Conservation (phyloP, 2,329 filamentous ascomycete species). For the Xylogone sp. region DNA sequence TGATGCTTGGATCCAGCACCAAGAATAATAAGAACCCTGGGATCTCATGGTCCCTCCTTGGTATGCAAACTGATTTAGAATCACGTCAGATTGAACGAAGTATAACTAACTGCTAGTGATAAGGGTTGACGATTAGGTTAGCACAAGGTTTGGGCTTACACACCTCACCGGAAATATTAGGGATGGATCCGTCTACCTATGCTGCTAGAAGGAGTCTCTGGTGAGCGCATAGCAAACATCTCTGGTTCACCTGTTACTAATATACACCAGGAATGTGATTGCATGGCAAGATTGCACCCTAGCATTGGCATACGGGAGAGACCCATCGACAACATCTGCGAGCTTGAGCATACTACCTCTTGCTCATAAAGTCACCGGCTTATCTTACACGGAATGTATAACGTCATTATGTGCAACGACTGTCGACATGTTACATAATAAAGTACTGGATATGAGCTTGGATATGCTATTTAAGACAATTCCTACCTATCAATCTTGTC, state of each 20-base stretch:
- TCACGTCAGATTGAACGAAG: not conserved
- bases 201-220: not conserved
- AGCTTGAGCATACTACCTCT: not conserved
- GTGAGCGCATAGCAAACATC: not conserved
- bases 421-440: not conserved
- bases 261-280: not conserved
- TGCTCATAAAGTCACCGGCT: not conserved
- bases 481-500: not conserved
- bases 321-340: not conserved
- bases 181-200: not conserved
- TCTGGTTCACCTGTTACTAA: not conserved
- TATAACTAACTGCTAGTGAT: not conserved
- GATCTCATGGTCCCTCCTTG: conserved; percentile 59
- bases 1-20: conserved; percentile 57
- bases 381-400: not conserved
- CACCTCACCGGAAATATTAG: not conserved
- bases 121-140: not conserved
- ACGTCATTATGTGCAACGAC: not conserved
- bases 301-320: not conserved
- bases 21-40: conserved; percentile 65
- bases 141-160: not conserved
- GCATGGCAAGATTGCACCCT: not conserved
- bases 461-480: not conserved
- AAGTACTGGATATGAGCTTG: not conserved
- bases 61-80: conserved; percentile 22